Base-by-base conservation (phyloP, 306 rosid species). In the Hippophae rhamnoides region DNA sequence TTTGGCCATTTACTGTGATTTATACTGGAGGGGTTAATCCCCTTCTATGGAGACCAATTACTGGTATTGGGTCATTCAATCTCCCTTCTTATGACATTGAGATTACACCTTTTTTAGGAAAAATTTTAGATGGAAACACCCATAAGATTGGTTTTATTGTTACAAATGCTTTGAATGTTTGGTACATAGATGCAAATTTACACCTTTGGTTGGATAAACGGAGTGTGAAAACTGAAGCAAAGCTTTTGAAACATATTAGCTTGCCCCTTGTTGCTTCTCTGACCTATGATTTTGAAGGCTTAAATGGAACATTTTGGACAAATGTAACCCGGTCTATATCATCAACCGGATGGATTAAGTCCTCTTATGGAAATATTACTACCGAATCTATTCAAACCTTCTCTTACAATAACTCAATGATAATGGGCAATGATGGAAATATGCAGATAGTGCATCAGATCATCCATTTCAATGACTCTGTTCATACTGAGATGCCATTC, bases 1-100 rank as follows among this genome's bases (percentile, higher is more conserved):
- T 88, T 48, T 92, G 96, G 93, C 99, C 99, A 9, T 92, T 85
- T 66, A 83, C 96, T 48, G 99, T 92, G 62, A 82, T 92, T 41
- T 92, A 59, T 44, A 88, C 96, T 5, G 99, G 99, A 49, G 95
- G 99, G 63, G 56, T 85, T 38, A 82, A 85, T 70, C 99, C 99
- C 5, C 88, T 92, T 12, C 70, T 92, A 52, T 92, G 99, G 99
- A 78, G 95, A 72, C 99, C 99, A 5, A 82, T 92, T 66, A 76
- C 95, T 31, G 99, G 79, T 1, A 82, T 88, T 13, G 97, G 99
- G 0, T 88, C 99, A 13, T 92, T 76, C 6, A 62, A 92, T 69
- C 96, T 92, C 54, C 99, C 99, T 12, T 74, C 96, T 0, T 88
- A 92, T 69, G 89, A 92, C 58, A 83, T 92, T 8, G 96, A 92